A percentile compares a stretch with the other conserved stretches of the same genome.
Evolutionary conservation across 768 basidiomycete genomes (phyloP).

Genomic region (Tylopilus vinaceipallidus): DNA sequence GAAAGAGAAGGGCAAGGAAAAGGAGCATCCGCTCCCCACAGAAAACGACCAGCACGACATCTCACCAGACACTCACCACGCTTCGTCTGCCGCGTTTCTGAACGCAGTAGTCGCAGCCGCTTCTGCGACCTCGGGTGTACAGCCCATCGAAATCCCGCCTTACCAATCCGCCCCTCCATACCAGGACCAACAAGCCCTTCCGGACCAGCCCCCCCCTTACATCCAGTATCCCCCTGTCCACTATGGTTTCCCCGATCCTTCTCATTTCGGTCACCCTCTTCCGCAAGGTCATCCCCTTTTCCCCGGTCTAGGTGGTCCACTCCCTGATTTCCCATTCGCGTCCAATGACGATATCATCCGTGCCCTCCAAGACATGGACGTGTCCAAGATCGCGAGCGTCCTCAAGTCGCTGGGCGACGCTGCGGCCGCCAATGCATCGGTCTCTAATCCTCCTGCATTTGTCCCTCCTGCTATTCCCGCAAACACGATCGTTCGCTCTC

Average conservation of each 20-base stretch:
- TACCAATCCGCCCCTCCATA: slow-evolving; percentile 34
- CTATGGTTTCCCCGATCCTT: slow-evolving; percentile 28
- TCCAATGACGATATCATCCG: slow-evolving; percentile 76
- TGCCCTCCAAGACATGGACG: slow-evolving; percentile 68
- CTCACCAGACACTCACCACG: slow-evolving; percentile 36
- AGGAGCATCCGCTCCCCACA: slow-evolving; percentile 36
- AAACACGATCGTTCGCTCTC: slow-evolving; percentile 30
- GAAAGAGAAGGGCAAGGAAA: slow-evolving; percentile 35
- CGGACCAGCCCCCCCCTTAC: slow-evolving; percentile 25
- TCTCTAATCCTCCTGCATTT: slow-evolving; percentile 18
- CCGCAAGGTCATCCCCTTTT: slow-evolving; percentile 30
- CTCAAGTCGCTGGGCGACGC: slow-evolving; percentile 65
- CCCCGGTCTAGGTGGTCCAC: slow-evolving; percentile 16
- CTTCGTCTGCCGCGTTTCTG: slow-evolving; percentile 57
- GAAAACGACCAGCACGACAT: slow-evolving; percentile 24
- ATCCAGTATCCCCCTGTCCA: slow-evolving; percentile 33
- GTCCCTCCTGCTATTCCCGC: slow-evolving; percentile 24
- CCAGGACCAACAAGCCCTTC: slow-evolving; percentile 32
- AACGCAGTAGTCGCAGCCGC: slow-evolving; percentile 67
- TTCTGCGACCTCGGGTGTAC: slow-evolving; percentile 44
- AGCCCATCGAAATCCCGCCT: slow-evolving; percentile 26
- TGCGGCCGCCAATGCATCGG: slow-evolving; percentile 41
- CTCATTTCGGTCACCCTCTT: slow-evolving; percentile 26
- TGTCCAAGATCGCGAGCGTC: slow-evolving; percentile 62
- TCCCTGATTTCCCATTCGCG: slow-evolving; percentile 41